Evolutionary conservation across 2,329 filamentous ascomycete genomes (phyloP).

Genomic region (Arthroderma sp.): DNA sequence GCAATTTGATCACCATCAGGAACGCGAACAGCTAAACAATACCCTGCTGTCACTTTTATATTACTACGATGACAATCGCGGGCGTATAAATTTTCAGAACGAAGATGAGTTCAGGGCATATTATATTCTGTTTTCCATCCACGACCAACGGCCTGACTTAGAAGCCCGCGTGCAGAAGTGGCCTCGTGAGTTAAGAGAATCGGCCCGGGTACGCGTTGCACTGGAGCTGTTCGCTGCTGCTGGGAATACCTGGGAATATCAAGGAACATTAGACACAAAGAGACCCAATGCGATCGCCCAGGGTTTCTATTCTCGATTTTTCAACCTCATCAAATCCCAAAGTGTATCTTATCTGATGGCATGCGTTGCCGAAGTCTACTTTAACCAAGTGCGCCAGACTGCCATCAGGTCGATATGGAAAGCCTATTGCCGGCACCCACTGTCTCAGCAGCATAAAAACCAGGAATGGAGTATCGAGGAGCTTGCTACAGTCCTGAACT

Average conservation of each 20-base stretch:
- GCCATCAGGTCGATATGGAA: slow-evolving; percentile 44
- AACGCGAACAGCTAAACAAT: slow-evolving; percentile 51
- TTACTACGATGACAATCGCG: slow-evolving; percentile 45
- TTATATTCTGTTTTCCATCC: slow-evolving; percentile 44
- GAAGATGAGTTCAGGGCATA: slow-evolving; percentile 54
- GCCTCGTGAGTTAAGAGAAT: slow-evolving; percentile 36
- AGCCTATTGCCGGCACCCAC: slow-evolving; percentile 36
- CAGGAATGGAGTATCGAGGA: slow-evolving; percentile 45
- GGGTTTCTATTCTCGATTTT: slow-evolving; percentile 46
- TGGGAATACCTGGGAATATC: slow-evolving; percentile 38
- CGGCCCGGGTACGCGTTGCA: slow-evolving; percentile 43
- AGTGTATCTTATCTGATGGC: slow-evolving; percentile 49
- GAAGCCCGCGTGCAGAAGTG: slow-evolving; percentile 47
- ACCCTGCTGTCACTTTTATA: slow-evolving; percentile 49
- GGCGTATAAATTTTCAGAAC: slow-evolving; percentile 39
- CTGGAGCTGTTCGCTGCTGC: slow-evolving; percentile 45
- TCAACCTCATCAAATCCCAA: slow-evolving; percentile 41
- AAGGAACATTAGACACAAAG: slow-evolving; percentile 38
- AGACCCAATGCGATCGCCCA: slow-evolving; percentile 42
- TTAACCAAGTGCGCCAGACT: slow-evolving; percentile 44
- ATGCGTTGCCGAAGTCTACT: slow-evolving; percentile 51
- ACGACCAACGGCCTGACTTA: slow-evolving; percentile 39
- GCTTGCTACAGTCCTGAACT: slow-evolving; percentile 39
- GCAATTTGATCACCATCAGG: slow-evolving; percentile 45
- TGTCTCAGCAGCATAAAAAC: slow-evolving; percentile 36